A percentile compares a stretch with the other conserved stretches of the same genome.
These are phyloP conservation scores for Evernia prunastri DNA, from an alignment of 495 filamentous ascomycete species.

Conservation along the genomic window DNA sequence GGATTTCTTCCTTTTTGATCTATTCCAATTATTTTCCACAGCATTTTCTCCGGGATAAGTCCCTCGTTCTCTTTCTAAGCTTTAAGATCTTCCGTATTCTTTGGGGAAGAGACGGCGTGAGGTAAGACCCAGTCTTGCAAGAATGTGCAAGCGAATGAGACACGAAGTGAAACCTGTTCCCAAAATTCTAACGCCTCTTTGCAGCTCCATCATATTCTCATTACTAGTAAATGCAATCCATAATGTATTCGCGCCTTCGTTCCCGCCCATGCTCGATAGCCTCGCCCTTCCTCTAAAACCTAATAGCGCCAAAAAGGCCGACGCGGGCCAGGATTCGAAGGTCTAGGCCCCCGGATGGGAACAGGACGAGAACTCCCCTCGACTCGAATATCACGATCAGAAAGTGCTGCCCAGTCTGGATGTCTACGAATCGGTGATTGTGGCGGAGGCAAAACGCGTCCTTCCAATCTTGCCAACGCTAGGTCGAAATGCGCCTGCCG, in stretches of 20 bases:
- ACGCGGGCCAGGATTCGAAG: background rate
- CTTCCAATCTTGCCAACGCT: slow-evolving; percentile 9
- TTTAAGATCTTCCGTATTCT: no score
- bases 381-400: background rate
- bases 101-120: no score
- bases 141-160: background rate
- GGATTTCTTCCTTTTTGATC: no score
- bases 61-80: no score
- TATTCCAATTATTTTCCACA: no score
- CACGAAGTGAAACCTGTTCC: background rate
- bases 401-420: background rate
- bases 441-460: background rate
- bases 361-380: background rate
- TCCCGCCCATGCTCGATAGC: background rate
- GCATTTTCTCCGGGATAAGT: no score
- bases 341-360: background rate
- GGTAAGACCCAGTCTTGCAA: no score
- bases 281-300: background rate
- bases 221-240: background rate
- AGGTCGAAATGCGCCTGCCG: slow-evolving; percentile 7
- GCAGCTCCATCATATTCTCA: background rate
- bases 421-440: background rate
- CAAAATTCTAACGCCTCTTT: background rate
- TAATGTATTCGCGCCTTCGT: background rate
- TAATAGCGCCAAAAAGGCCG: background rate